Conservation (phyloP, 2,329 filamentous ascomycete species). For the Fusarium sp. region DNA sequence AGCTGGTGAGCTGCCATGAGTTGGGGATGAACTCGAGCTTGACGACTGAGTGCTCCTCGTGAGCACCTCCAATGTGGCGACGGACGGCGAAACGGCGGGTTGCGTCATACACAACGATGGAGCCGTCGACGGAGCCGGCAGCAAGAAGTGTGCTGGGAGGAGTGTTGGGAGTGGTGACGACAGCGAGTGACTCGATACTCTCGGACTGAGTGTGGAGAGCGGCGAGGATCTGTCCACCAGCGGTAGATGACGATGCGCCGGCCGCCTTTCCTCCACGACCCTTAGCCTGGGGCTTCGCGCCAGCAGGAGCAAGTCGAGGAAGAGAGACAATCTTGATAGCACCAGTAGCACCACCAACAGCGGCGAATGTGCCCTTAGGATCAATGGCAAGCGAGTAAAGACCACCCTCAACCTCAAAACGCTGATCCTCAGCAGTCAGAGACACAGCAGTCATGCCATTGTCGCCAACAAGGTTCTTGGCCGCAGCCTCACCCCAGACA, state of each 20-base stretch:
- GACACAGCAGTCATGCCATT: conserved; percentile 77
- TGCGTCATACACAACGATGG: conserved; percentile 88
- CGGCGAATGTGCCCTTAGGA: conserved; percentile 82
- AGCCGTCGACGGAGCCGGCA: conserved; percentile 78
- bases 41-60: conserved; percentile 90
- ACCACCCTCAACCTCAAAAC: conserved; percentile 92
- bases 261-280: conserved; percentile 48
- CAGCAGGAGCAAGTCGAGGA: conserved; percentile 66
- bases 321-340: conserved; percentile 87
- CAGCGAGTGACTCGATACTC: conserved; percentile 81
- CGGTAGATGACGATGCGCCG: conserved; percentile 50
- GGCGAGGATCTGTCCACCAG: conserved; percentile 77
- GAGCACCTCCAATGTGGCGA: conserved; percentile 82
- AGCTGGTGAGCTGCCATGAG: conserved; percentile 82
- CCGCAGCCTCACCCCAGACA: conserved; percentile 83
- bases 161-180: conserved; percentile 56
- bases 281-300: conserved; percentile 39
- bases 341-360: conserved; percentile 88
- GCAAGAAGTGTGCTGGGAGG: conserved; percentile 69
- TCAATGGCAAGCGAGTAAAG: conserved; percentile 89
- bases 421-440: conserved; percentile 84
- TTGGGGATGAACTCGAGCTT: conserved; percentile 86
- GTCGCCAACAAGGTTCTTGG: conserved; percentile 60
- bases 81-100: conserved; percentile 89
- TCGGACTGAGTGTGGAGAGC: conserved; percentile 81